These are phyloP conservation scores for Bullera alba DNA, from an alignment of 768 basidiomycete species.

Conservation along the genomic window DNA sequence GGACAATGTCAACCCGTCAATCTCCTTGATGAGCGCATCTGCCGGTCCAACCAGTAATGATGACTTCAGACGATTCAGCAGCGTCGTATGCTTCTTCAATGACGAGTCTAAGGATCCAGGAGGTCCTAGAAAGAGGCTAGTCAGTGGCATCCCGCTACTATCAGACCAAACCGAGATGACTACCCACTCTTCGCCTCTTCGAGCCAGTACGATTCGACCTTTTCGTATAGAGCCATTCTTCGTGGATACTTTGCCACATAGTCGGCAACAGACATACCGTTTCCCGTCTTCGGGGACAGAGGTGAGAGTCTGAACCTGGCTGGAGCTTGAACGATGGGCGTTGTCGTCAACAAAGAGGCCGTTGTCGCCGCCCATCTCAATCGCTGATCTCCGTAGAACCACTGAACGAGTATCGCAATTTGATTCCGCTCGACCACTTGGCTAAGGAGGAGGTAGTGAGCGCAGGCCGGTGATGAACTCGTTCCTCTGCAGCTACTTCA, in stretches of 20 bases:
- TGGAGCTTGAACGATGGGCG: slow-evolving; percentile 7
- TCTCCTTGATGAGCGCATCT: slow-evolving; percentile 85
- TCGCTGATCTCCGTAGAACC: no score
- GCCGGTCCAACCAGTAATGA: slow-evolving; percentile 54
- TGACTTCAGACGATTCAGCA: slow-evolving; percentile 86
- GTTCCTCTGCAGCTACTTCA: no score
- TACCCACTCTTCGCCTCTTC: slow-evolving; percentile 39
- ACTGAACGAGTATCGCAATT: no score
- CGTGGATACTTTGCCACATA: slow-evolving; percentile 39
- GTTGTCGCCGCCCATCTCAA: no score
- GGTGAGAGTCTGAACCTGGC: background rate
- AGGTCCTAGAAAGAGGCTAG: slow-evolving; percentile 51
- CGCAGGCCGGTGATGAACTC: no score
- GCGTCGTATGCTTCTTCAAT: slow-evolving; percentile 86
- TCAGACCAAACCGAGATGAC: background rate
- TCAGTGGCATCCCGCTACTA: background rate
- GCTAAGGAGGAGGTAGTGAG: no score
- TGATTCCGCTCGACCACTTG: no score
- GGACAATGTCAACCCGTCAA: slow-evolving; percentile 79
- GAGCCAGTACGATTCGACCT: slow-evolving; percentile 38
- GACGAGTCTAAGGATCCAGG: slow-evolving; percentile 78
- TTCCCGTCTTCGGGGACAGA: background rate
- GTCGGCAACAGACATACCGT: slow-evolving; percentile 40
- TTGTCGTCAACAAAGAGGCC: no score
- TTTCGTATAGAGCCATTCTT: slow-evolving; percentile 27